Conservation (phyloP, 306 rosid genomes). For the Cucurbita moschata region DNA sequence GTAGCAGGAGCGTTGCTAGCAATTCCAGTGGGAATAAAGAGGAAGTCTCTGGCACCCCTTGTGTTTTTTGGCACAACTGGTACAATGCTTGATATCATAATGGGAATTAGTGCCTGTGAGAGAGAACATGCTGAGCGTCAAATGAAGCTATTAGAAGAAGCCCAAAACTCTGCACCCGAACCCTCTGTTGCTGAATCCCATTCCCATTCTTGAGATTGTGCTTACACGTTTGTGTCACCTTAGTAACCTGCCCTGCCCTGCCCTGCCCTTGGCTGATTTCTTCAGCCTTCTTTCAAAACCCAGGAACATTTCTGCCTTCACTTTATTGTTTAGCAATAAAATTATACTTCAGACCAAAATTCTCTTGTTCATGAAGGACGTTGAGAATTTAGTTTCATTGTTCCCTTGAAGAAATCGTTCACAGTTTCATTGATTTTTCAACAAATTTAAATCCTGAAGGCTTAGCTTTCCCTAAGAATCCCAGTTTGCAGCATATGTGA, state of each 20-base stretch:
- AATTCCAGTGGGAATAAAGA: constrained; percentile 88
- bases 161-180: constrained; percentile 33
- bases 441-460: constrained; percentile 70
- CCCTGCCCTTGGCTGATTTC: neutral
- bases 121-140: constrained; percentile 91
- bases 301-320: neutral
- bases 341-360: neutral
- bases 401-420: neutral
- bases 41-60: constrained; percentile 76
- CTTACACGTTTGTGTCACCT: neutral
- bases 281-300: neutral
- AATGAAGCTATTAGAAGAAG: constrained; percentile 65
- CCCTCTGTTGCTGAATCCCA: constrained; percentile 19
- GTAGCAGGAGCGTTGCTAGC: constrained; percentile 89
- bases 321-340: neutral
- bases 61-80: constrained; percentile 96
- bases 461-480: neutral
- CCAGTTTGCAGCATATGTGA: neutral
- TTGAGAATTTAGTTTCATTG: neutral
- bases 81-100: constrained; percentile 81
- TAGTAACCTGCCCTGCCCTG: neutral
- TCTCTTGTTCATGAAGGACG: neutral
- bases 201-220: constrained; percentile 22
- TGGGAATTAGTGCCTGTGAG: constrained; percentile 74
- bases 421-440: constrained; percentile 29